Base-by-base conservation (phyloP, 148 eudicot genomes). In the Fallopia convolvulus region DNA sequence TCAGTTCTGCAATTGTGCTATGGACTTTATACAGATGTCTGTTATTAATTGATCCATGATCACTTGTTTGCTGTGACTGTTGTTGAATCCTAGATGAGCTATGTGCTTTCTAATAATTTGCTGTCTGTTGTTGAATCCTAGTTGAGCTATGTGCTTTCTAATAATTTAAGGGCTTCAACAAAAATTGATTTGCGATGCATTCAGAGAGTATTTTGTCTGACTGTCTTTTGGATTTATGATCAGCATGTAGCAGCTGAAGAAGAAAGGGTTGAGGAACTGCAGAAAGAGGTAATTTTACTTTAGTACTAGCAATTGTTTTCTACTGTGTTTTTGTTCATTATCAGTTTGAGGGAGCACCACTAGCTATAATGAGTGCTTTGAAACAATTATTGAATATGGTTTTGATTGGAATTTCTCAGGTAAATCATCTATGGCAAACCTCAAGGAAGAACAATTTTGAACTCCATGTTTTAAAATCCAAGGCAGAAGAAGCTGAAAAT, bases 381-480 rank as follows among this genome's bases (percentile, higher is more conserved):
- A 10, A 20, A 30, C 18, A 12, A 42, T 20, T 10, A 20, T 46
- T 17, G 33, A 41, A n/a, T 42, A 44, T 44, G 30, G 8, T 42
- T 41, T 8, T 30, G 21, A 14, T 49, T 58, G 79, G 78, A 76
- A 30, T 49, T 86, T 18, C 77, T 77, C 83, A 94, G 99, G 88
- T 92, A 63, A 92, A 75, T 75, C 78, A 80, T 78, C 87, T 90
- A 70, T 88, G 92, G 88, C 84, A 76, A 74, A 83, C 74, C 76
- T 87, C 92, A 60, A 86, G 87, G 72, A 87, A 79, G 58, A 92
- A 84, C 85, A 89, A 92, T 77, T 81, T 84, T 82, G 88, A 90
- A 74, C 83, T 92, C 80, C 81, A 79, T 53, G 53, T 44, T 40
- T 60, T 92, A 66, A 87, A 89, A 77, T 77, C 74, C 14, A 88